Percentiles rank a stretch among this genome's conserved stretches.
These are phyloP conservation scores for Hypoxylon sp. DNA, from an alignment of 2,329 filamentous ascomycete species.

Conservation along the genomic window DNA sequence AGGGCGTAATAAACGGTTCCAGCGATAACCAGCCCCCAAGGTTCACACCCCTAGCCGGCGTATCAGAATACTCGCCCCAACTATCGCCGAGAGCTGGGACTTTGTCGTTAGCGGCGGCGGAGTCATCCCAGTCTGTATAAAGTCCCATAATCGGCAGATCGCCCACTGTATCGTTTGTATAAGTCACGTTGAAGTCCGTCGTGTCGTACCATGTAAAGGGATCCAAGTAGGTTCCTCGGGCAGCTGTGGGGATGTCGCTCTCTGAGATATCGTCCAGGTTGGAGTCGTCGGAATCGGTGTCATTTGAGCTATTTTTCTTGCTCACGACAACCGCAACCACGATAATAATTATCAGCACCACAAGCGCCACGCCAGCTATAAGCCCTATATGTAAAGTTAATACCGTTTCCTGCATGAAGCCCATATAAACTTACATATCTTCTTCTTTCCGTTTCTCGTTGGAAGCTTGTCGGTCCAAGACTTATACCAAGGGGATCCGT, in stretches of 20 bases:
- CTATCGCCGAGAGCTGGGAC: slow-evolving; percentile 80
- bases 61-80: slow-evolving; percentile 81
- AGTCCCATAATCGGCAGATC: slow-evolving; percentile 93
- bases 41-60: slow-evolving; percentile 89
- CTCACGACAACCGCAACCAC: slow-evolving; percentile 74
- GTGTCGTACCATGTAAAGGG: slow-evolving; percentile 94
- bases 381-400: slow-evolving; percentile 62
- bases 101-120: slow-evolving; percentile 78
- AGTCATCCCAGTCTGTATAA: slow-evolving; percentile 87
- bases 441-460: slow-evolving; percentile 65
- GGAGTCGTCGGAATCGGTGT: slow-evolving; percentile 53
- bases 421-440: slow-evolving; percentile 65
- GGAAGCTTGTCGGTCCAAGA: slow-evolving; percentile 52
- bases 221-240: slow-evolving; percentile 82
- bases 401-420: not conserved
- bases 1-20: slow-evolving; percentile 96
- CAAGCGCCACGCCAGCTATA: slow-evolving; percentile 62
- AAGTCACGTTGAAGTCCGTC: slow-evolving; percentile 91
- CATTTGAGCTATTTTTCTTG: slow-evolving; percentile 67
- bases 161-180: slow-evolving; percentile 85
- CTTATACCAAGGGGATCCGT: slow-evolving; percentile 49
- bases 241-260: slow-evolving; percentile 71
- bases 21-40: slow-evolving; percentile 93
- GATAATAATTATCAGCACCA: slow-evolving; percentile 75
- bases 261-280: slow-evolving; percentile 66